Evolutionary conservation across 2,329 filamentous ascomycete genomes (phyloP), one percentile per base, ranked within the genome.

Genomic region (Paraphaeosphaeria sporulosa): DNA sequence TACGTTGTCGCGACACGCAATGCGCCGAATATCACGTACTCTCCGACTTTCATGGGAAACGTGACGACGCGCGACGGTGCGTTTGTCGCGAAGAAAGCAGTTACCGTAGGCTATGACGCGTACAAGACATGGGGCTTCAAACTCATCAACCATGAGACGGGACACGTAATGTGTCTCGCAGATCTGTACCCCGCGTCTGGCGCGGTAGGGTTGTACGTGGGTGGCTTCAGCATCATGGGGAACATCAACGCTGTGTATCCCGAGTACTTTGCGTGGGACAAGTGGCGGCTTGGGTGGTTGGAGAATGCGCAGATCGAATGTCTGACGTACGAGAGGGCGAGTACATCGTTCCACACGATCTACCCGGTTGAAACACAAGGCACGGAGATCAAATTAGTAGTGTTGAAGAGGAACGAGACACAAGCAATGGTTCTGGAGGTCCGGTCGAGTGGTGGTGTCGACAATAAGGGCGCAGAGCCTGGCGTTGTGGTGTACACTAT

Each of bases 191-290:
- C 51, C 40, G 51, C 51, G n/a, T 43, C 51, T 7, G 51, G 51
- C 38, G 51, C 51, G 1, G 51, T 54, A 15, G 51, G 51, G 3
- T 9, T 54, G 36, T 54, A 54, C 4, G 51, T 54, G 7, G 51
- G 51, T 23, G 51, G 43, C 13, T 54, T 43, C 23, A 38, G 27
- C 38, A 44, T 54, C 25, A 54, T 54, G 51, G 51, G 51, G 1
- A 54, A 54, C 25, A 54, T 54, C 25, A 54, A 54, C n/a, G 38
- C 38, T 19, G 4, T 21, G 15, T 54, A 43, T 21, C 38, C 51
- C 5, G 51, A 54, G n/a, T 54, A 54, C 15, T 54, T 54, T n/a
- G 51, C 51, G 6, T 54, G 51, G 51, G 51, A 54, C 19, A 54
- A 54, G 17, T 54, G 51, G 51, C 38, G 51, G 1, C 38, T 54